Evolutionary conservation across 1,284 basidiomycete genomes (phyloP).

Genomic region (Apiotrichum laibachii): DNA sequence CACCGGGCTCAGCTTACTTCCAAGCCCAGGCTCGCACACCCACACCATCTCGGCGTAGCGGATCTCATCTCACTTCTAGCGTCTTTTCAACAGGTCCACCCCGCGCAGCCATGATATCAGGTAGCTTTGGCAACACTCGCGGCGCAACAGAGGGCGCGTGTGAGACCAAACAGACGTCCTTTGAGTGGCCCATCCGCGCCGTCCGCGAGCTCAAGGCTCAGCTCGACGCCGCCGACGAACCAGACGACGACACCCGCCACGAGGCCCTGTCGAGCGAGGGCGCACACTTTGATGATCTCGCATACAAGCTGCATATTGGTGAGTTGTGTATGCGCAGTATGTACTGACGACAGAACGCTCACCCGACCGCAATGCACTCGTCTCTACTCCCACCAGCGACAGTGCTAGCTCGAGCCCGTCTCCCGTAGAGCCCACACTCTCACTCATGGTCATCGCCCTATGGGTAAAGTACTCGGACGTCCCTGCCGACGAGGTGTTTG

Average conservation of each 20-base stretch:
- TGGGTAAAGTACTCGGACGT: constrained; percentile 19
- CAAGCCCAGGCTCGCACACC: constrained; percentile 14
- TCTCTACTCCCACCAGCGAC: background rate
- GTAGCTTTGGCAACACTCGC: background rate
- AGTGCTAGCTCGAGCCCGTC: background rate
- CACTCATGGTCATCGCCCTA: constrained; percentile 24
- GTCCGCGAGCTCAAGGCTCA: constrained; percentile 21
- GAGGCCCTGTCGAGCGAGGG: constrained; percentile 62
- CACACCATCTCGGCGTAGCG: constrained; percentile 14
- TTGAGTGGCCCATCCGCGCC: constrained; percentile 30
- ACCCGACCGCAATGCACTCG: background rate
- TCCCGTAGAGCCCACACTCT: constrained; percentile 18
- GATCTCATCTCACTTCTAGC: constrained; percentile 16
- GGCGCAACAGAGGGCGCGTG: constrained; percentile 8
- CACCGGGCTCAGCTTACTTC: constrained; percentile 4
- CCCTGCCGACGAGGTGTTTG: constrained; percentile 50
- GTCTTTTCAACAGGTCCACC: constrained; percentile 7
- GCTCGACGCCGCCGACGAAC: constrained; percentile 21
- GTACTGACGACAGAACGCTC: constrained; percentile 17
- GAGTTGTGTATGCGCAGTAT: constrained; percentile 12
- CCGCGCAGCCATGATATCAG: background rate
- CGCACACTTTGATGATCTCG: constrained; percentile 65
- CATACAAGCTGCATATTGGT: constrained; percentile 60
- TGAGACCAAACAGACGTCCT: constrained; percentile 25
- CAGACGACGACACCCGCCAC: constrained; percentile 53